Evolutionary conservation across 768 basidiomycete species (phyloP).

Genomic region (Gymnopilus dilepis): DNA sequence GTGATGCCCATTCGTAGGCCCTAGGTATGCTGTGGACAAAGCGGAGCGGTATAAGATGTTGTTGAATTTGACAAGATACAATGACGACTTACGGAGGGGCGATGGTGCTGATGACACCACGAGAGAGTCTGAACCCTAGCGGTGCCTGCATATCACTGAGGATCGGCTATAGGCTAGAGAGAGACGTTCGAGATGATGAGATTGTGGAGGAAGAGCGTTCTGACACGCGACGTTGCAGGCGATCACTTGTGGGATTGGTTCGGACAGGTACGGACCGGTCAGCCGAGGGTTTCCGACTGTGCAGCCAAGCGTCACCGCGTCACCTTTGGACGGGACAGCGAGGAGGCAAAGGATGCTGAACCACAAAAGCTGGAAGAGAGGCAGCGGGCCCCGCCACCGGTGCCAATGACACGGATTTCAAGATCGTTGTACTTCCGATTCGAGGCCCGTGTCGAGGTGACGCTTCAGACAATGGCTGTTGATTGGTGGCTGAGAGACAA

Average conservation of each 20-base stretch:
- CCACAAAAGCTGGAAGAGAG: too few species aligned
- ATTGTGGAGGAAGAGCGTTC: background rate
- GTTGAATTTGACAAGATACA: background rate
- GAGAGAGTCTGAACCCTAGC: constrained; percentile 44
- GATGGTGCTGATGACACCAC: constrained; percentile 46
- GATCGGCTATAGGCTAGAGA: background rate
- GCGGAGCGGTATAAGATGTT: background rate
- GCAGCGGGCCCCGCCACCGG: too few species aligned
- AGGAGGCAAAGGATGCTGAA: too few species aligned
- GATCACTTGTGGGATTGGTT: background rate
- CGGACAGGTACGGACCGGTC: background rate
- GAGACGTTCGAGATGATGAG: background rate
- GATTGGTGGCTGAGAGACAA: too few species aligned
- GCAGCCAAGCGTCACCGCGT: too few species aligned
- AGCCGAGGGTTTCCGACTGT: too few species aligned
- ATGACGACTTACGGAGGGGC: constrained; percentile 48
- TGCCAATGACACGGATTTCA: too few species aligned
- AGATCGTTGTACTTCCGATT: too few species aligned
- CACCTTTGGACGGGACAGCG: too few species aligned
- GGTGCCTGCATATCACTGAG: constrained; percentile 3
- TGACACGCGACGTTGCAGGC: background rate
- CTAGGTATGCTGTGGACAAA: constrained; percentile 51
- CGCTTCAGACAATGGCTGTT: too few species aligned
- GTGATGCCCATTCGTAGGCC: constrained; percentile 60
- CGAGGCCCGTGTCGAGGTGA: too few species aligned